These are phyloP conservation scores for Gardenia jasminoides DNA, from an alignment of 257 asterid species.

Conservation along the genomic window DNA sequence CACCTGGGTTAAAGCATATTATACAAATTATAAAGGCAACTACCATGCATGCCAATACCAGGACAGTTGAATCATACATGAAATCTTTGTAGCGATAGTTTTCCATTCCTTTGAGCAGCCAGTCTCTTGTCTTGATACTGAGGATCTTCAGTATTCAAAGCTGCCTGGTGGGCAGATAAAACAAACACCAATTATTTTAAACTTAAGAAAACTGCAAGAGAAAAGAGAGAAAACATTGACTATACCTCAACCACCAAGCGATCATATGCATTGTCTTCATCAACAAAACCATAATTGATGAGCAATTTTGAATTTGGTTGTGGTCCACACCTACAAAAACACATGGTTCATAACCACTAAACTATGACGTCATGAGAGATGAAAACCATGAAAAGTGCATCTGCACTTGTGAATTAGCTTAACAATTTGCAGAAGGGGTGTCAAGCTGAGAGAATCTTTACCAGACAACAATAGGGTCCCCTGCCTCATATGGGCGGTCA, in stretches of 20 bases:
- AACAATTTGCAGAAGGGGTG: neutral
- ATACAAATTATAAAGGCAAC: constrained; percentile 12
- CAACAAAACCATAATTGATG: constrained; percentile 96
- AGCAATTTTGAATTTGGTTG: constrained; percentile 93
- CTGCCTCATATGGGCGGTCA: constrained; percentile 81
- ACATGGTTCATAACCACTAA: constrained; percentile 9
- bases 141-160: constrained; percentile 92
- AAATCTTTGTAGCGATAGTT: constrained; percentile 74
- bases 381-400: neutral
- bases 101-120: constrained; percentile 99
- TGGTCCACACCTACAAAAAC: constrained; percentile 83
- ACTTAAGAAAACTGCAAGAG: constrained; percentile 19
- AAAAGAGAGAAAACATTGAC: constrained; percentile 13
- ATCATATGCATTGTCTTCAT: constrained; percentile 84
- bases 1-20: constrained; percentile 46
- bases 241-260: constrained; percentile 82
- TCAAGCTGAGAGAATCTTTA: constrained; percentile 31
- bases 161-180: constrained; percentile 52
- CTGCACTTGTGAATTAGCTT: neutral
- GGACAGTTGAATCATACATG: constrained; percentile 43
- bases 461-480: constrained; percentile 94
- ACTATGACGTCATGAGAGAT: neutral
- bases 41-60: neutral
- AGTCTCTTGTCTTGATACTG: constrained; percentile 94
- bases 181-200: constrained; percentile 10